phyloP scores from a whole-genome alignment of 2,329 filamentous ascomycete genomes.

The Chaetomiaceae sp. region DNA sequence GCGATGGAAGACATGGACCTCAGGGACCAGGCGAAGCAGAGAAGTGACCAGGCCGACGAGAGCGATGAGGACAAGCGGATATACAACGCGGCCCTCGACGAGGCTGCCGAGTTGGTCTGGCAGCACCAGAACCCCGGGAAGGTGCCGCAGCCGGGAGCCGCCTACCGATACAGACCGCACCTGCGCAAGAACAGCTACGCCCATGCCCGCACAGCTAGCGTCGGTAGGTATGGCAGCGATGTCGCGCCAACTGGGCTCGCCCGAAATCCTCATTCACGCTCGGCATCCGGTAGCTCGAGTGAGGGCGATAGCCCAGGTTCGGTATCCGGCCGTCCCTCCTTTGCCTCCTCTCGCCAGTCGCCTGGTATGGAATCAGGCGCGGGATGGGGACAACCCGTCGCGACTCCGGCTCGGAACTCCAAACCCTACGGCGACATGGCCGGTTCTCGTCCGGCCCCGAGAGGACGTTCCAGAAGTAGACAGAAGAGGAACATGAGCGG shows the following conservation, averaged over 20 bases:
- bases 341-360: slow-evolving; percentile 22
- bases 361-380: slow-evolving; percentile 23
- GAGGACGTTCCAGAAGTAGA: slow-evolving; percentile 57
- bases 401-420: slow-evolving; percentile 19
- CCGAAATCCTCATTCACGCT: slow-evolving; percentile 40
- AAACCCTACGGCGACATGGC: slow-evolving; percentile 42
- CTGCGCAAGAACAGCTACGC: slow-evolving; percentile 68
- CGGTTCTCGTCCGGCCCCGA: slow-evolving; percentile 33
- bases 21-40: slow-evolving; percentile 34
- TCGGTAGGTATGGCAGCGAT: slow-evolving; percentile 46
- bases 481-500: slow-evolving; percentile 67
- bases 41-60: slow-evolving; percentile 20
- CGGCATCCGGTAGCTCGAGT: slow-evolving; percentile 49
- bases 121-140: slow-evolving; percentile 62
- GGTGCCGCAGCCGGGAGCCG: slow-evolving; percentile 54
- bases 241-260: slow-evolving; percentile 45
- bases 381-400: slow-evolving; percentile 24
- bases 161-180: slow-evolving; percentile 65
- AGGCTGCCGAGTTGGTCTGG: slow-evolving; percentile 75
- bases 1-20: slow-evolving; percentile 72
- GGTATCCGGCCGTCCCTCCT: slow-evolving; percentile 31
- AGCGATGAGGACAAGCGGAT: slow-evolving; percentile 58
- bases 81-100: slow-evolving; percentile 67
- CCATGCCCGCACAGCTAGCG: slow-evolving; percentile 58
- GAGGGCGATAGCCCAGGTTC: slow-evolving; percentile 42